Evolutionary conservation across 2,329 filamentous ascomycete genomes (phyloP).

Genomic region (Claviceps monticola): DNA sequence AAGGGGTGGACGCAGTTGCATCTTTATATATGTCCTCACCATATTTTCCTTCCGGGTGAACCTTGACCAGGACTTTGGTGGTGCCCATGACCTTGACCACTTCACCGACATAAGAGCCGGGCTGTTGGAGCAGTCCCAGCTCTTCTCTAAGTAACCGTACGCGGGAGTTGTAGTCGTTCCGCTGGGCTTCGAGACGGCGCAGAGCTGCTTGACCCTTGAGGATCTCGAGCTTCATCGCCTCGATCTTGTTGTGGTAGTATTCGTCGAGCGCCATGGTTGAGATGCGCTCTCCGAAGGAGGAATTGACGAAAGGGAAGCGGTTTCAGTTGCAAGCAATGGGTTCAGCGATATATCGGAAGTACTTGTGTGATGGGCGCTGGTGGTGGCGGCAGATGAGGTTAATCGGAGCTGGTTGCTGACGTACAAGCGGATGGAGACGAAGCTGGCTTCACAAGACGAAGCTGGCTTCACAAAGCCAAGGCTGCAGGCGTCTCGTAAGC

Average conservation of each 20-base stretch:
- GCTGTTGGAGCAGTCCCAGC: constrained; percentile 88
- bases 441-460: constrained; percentile 8
- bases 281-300: neutral
- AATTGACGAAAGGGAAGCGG: neutral
- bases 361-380: neutral
- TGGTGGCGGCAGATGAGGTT: neutral
- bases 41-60: constrained; percentile 99
- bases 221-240: constrained; percentile 99
- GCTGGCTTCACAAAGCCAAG: constrained; percentile 4
- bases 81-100: constrained; percentile 99
- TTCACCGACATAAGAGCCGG: constrained; percentile 94
- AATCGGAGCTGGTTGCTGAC: neutral
- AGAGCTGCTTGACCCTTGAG: constrained; percentile 95
- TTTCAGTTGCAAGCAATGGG: neutral
- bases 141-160: constrained; percentile 91
- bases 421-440: constrained; percentile 5
- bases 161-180: constrained; percentile 98
- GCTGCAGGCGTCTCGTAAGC: constrained; percentile 14
- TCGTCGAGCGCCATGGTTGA: constrained; percentile 88
- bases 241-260: constrained; percentile 99
- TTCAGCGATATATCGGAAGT: no score
- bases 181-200: constrained; percentile 87
- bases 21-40: constrained; percentile 39
- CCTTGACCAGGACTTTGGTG: constrained; percentile 97
- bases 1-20: no score